phyloP scores from a whole-genome alignment of 139 green algal genomes.

The Haematococcus lacustris region DNA sequence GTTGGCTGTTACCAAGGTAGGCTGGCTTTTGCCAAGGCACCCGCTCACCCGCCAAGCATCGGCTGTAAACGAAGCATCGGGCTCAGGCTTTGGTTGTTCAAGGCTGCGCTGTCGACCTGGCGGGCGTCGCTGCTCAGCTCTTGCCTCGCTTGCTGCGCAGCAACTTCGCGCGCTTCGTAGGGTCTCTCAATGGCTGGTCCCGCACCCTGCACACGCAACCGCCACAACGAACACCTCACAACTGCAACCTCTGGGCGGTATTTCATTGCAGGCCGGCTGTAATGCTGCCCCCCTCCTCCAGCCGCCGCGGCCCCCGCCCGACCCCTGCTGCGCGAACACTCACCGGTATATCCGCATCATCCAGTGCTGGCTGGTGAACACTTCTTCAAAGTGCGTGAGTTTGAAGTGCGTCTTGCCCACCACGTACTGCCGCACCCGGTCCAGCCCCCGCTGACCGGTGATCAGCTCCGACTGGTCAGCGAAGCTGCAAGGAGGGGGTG shows the following conservation, averaged over 20 bases:
- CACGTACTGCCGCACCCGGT: slow-evolving; percentile 72
- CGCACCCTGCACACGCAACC: not conserved
- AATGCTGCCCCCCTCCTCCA: not conserved
- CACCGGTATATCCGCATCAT: slow-evolving; percentile 79
- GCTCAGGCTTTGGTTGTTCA: too few species aligned
- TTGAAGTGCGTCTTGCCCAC: slow-evolving; percentile 75
- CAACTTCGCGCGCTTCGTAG: too few species aligned
- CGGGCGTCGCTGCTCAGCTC: too few species aligned
- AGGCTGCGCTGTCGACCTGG: too few species aligned
- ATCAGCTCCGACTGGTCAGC: slow-evolving; percentile 43
- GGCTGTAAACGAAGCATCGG: too few species aligned
- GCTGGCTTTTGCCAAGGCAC: too few species aligned
- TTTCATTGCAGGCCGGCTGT: not conserved
- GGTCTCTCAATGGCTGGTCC: not conserved
- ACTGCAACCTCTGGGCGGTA: not conserved
- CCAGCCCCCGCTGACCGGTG: slow-evolving; percentile 56
- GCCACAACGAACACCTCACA: not conserved
- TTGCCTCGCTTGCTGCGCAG: too few species aligned
- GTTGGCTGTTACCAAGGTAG: too few species aligned
- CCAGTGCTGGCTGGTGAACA: slow-evolving; percentile 86
- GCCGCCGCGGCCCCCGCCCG: not conserved
- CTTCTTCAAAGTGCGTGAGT: slow-evolving; percentile 89
- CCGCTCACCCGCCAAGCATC: too few species aligned
- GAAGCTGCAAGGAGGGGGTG: slow-evolving; percentile 45
- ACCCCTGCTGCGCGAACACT: not conserved